phyloP scores from a whole-genome alignment of 2,329 filamentous ascomycete genomes.

The Alternaria arborescens region DNA sequence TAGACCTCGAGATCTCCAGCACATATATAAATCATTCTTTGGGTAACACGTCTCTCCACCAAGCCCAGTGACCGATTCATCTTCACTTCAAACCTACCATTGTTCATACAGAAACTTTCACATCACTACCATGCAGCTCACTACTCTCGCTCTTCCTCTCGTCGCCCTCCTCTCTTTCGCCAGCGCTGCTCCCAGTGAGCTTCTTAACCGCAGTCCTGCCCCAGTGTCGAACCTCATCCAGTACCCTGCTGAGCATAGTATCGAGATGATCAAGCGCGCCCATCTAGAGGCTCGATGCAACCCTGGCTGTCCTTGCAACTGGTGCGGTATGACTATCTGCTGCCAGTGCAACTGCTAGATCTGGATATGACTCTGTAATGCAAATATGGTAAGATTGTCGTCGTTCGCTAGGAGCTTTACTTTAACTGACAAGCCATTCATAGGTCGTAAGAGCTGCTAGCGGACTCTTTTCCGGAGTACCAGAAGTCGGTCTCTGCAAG shows the following conservation, averaged over 20 bases:
- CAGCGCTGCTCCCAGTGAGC: slow-evolving; percentile 9
- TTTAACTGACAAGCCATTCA: neutral
- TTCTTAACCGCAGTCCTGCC: neutral
- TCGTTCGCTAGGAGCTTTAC: neutral
- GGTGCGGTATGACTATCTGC: slow-evolving; percentile 17
- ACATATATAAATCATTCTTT: neutral
- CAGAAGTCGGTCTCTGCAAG: neutral
- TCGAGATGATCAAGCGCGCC: slow-evolving; percentile 15
- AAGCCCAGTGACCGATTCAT: neutral
- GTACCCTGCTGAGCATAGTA: slow-evolving; percentile 9
- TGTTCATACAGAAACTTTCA: neutral
- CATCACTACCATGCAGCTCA: slow-evolving; percentile 7
- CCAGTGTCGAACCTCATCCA: slow-evolving; percentile 5
- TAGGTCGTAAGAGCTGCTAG: neutral
- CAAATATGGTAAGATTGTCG: neutral
- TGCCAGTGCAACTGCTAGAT: slow-evolving; percentile 14
- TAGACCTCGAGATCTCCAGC: neutral
- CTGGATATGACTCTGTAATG: neutral
- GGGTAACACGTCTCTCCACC: neutral
- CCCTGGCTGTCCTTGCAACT: slow-evolving; percentile 11
- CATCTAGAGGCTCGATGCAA: slow-evolving; percentile 11
- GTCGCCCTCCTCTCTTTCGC: slow-evolving; percentile 6
- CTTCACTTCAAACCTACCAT: neutral
- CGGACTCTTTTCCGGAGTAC: neutral
- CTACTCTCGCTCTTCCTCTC: slow-evolving; percentile 3